These are phyloP conservation scores for Gossypium ekmanianum DNA, from an alignment of 345 rosid genomes.

Conservation along the genomic window DNA sequence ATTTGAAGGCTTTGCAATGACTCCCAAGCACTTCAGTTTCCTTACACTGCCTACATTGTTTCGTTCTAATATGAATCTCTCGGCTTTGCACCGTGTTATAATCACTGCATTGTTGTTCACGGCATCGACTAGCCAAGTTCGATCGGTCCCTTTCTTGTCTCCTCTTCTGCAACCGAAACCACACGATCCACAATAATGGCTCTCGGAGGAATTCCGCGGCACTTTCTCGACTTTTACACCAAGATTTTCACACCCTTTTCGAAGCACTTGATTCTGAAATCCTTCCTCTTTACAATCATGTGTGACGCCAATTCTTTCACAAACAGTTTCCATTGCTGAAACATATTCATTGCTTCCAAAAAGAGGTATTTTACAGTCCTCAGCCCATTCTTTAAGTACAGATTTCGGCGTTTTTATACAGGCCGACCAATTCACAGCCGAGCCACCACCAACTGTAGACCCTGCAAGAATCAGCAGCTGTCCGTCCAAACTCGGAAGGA, in stretches of 20 bases:
- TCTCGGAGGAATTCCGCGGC: slow-evolving; percentile 64
- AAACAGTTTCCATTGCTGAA: slow-evolving; percentile 65
- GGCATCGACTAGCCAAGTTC: slow-evolving; percentile 84
- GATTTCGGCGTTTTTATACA: slow-evolving; percentile 64
- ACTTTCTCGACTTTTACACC: slow-evolving; percentile 50
- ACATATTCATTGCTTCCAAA: slow-evolving; percentile 46
- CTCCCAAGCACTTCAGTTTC: slow-evolving; percentile 71
- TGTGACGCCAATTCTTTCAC: slow-evolving; percentile 68
- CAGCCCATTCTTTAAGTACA: slow-evolving; percentile 71
- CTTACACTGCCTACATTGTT: slow-evolving; percentile 27
- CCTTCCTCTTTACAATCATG: slow-evolving; percentile 52
- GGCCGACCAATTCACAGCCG: slow-evolving; percentile 90
- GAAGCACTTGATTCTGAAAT: slow-evolving; percentile 69
- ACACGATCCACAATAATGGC: slow-evolving; percentile 82
- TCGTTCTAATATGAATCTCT: slow-evolving; percentile 46
- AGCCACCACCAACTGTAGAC: slow-evolving; percentile 83
- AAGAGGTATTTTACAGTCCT: slow-evolving; percentile 38
- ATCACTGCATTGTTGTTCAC: slow-evolving; percentile 62
- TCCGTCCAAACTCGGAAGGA: slow-evolving; percentile 41
- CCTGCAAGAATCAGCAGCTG: slow-evolving; percentile 54
- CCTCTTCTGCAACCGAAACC: slow-evolving; percentile 75
- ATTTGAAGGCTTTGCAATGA: slow-evolving; percentile 41
- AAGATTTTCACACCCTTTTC: slow-evolving; percentile 72
- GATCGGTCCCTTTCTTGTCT: slow-evolving; percentile 79
- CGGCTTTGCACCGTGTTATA: slow-evolving; percentile 81